Evolutionary conservation across 2,329 filamentous ascomycete species (phyloP), one percentile per base, ranked within the genome.

Genomic region (Clarireedia monteithiana): DNA sequence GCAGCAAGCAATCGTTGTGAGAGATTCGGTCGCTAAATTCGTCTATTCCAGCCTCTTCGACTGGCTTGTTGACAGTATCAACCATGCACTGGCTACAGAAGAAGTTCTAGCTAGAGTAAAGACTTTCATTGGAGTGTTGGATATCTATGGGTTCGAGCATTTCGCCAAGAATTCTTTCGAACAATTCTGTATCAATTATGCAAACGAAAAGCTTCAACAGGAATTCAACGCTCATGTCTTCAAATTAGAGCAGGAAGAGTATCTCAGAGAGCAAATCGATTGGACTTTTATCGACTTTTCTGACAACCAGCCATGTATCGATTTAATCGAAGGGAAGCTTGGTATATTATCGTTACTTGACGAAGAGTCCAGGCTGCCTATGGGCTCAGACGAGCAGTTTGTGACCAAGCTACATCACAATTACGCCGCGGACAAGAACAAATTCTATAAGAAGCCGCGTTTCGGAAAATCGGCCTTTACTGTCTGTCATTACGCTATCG

Each of bases 261-360:
- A 99, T 70, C 81, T 96, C 42, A 84, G 86, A 55, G 94, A 99
- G 74, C 80, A 97, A 74, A 99, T 99, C 63, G 91, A 97, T 74
- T 99, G 94, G 94, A 96, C 89, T 9, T 99, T 99, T 70, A 99
- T 99, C 70, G 94, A 99, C 70, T 99, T 99, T 73, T 95, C 92
- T 5, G 94, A 99, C 73, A 99, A 99, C 67, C 94, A 99, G 74
- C 94, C 94, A 17, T 99, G 94, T 75, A 99, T 99, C 66, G 94
- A 99, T 71, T 76, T 99, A 53, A 99, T 99, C 64, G 94, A 99
- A 75, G 92, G 91, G 64, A 97, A 95, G 72, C 82, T 99, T 64
- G 94, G 94, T 72, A 88, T 99, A 51, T 74, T 99, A 61, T 90
- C 92, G 20, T 78, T 99, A 27, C 77, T 99, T 40, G 94, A 99